These are phyloP conservation scores for Chaetomiaceae sp. DNA, from an alignment of 2,329 filamentous ascomycete genomes.

Conservation along the genomic window DNA sequence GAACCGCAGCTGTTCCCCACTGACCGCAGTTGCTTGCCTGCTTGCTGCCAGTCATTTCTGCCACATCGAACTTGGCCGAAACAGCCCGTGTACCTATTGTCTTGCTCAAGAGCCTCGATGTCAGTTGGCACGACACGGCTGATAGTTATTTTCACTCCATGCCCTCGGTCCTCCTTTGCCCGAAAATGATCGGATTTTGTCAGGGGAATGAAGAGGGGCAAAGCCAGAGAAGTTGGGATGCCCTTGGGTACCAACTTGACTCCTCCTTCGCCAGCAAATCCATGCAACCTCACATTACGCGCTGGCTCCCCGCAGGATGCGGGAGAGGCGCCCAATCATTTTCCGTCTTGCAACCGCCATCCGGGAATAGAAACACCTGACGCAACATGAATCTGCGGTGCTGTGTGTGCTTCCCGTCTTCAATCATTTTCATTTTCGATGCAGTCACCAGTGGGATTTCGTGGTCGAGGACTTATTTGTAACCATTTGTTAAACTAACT, in stretches of 20 bases:
- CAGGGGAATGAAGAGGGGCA: not conserved
- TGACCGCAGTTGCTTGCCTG: too few relatives aligned
- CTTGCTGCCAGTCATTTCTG: not conserved
- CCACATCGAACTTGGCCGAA: too few relatives aligned
- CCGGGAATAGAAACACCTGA: constrained; percentile 1
- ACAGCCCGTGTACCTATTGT: too few relatives aligned
- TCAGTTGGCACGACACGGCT: too few relatives aligned
- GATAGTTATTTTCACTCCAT: not conserved
- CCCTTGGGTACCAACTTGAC: not conserved
- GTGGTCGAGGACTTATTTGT: too few relatives aligned
- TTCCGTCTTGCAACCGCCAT: constrained; percentile 7
- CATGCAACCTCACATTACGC: constrained; percentile 1
- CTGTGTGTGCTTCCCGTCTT: not conserved
- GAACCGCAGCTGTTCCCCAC: too few relatives aligned
- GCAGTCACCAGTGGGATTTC: too few relatives aligned
- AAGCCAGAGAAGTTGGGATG: too few relatives aligned
- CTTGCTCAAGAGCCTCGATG: too few relatives aligned
- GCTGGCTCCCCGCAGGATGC: constrained; percentile 13
- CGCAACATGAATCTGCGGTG: not conserved
- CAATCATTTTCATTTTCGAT: not conserved
- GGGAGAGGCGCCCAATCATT: constrained; percentile 8
- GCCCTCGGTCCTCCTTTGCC: not conserved
- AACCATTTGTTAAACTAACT: too few relatives aligned
- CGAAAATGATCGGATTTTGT: not conserved
- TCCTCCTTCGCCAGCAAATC: not conserved